phyloP scores from a whole-genome alignment of 2,329 filamentous ascomycete species.

The Trichoderma sp. region DNA sequence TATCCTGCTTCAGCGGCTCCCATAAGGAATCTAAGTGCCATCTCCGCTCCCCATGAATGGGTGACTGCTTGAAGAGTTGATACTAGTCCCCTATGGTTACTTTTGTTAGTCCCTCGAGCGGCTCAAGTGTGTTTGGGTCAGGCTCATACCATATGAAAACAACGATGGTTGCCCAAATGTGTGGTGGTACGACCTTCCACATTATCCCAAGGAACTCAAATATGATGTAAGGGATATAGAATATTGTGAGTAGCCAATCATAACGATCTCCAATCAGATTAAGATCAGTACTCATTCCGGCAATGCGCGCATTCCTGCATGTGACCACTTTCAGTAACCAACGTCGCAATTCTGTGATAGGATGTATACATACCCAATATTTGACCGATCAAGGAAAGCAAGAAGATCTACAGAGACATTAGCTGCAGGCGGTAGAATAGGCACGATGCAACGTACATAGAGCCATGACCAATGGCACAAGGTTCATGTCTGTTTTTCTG shows the following conservation, averaged over 20 bases:
- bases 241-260: constrained; percentile 29
- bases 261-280: constrained; percentile 25
- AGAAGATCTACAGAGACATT: constrained; percentile 19
- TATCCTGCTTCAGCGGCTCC: constrained; percentile 33
- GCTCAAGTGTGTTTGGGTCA: not conserved
- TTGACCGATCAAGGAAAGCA: constrained; percentile 26
- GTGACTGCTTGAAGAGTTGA: constrained; percentile 26
- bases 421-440: not conserved
- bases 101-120: not conserved
- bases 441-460: constrained; percentile 14
- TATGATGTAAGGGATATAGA: constrained; percentile 29
- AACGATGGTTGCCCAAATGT: constrained; percentile 25
- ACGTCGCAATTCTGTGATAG: not conserved
- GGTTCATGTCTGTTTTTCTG: constrained; percentile 24
- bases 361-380: constrained; percentile 22
- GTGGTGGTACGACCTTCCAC: constrained; percentile 28
- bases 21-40: constrained; percentile 28
- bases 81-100: constrained; percentile 22
- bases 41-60: constrained; percentile 25
- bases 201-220: constrained; percentile 28
- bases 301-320: constrained; percentile 27
- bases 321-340: not conserved
- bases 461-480: constrained; percentile 19
- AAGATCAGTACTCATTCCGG: constrained; percentile 26
- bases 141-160: constrained; percentile 26